A percentile compares a stretch with the other conserved stretches of the same genome.
Evolutionary conservation across 2,329 filamentous ascomycete species (phyloP).

Genomic region (Aspergillus sclerotialis): DNA sequence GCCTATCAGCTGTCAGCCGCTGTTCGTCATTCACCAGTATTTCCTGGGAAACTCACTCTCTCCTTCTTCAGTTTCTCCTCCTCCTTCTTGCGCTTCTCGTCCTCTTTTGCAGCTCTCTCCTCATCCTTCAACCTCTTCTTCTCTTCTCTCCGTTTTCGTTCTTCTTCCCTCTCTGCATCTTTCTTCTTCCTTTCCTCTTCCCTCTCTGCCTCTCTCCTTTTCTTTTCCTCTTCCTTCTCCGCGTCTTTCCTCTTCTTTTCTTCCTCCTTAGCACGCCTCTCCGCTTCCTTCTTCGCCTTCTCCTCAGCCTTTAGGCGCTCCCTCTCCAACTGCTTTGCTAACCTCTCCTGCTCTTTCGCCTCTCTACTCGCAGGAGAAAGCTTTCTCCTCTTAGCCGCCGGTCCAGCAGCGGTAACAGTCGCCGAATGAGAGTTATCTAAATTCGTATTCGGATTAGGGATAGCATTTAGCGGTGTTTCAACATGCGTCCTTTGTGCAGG

Average conservation of each 20-base stretch:
- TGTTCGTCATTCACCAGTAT: slow-evolving; percentile 1
- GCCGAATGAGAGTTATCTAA: not conserved
- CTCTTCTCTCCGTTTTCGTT: slow-evolving; percentile 37
- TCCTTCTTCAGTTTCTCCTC: slow-evolving; percentile 42
- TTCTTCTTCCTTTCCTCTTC: slow-evolving; percentile 42
- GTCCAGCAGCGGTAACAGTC: slow-evolving; percentile 2
- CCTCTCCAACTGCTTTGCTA: slow-evolving; percentile 31
- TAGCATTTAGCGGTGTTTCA: not conserved
- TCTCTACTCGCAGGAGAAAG: slow-evolving; percentile 23
- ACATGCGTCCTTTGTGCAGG: no score
- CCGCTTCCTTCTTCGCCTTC: slow-evolving; percentile 28
- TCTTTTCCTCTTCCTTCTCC: slow-evolving; percentile 40
- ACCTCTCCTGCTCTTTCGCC: slow-evolving; percentile 20
- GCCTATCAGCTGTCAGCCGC: slow-evolving; percentile 29
- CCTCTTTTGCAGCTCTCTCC: slow-evolving; percentile 30
- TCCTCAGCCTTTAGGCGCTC: slow-evolving; percentile 26
- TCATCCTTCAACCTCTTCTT: slow-evolving; percentile 40
- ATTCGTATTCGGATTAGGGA: slow-evolving; percentile 2
- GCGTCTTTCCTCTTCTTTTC: slow-evolving; percentile 40
- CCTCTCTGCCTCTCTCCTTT: slow-evolving; percentile 38
- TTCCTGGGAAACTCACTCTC: slow-evolving; percentile 26
- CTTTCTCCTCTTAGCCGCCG: slow-evolving; percentile 25
- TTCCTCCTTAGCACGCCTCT: slow-evolving; percentile 39
- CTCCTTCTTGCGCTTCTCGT: slow-evolving; percentile 41
- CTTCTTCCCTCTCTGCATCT: slow-evolving; percentile 38